These are phyloP conservation scores for Lomentospora prolificans DNA, from an alignment of 2,329 filamentous ascomycete genomes.

Conservation along the genomic window DNA sequence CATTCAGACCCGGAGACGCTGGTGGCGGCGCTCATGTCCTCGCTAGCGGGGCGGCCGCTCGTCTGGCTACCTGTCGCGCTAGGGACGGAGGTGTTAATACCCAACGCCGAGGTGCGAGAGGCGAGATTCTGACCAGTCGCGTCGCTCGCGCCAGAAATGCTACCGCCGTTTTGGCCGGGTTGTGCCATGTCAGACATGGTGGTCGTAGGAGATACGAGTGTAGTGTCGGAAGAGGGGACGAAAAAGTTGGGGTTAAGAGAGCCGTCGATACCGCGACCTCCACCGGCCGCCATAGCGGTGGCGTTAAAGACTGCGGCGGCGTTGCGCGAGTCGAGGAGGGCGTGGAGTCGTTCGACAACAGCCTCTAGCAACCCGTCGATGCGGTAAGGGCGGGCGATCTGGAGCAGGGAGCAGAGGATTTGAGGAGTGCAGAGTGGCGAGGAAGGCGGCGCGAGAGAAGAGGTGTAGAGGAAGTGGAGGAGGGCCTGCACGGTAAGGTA, in stretches of 20 bases:
- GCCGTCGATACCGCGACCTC: slow-evolving; percentile 71
- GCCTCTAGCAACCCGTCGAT: slow-evolving; percentile 88
- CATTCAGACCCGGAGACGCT: slow-evolving; percentile 46
- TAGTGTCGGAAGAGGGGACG: slow-evolving; percentile 29
- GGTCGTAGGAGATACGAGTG: background rate
- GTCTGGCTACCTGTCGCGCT: slow-evolving; percentile 8
- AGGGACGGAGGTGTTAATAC: slow-evolving; percentile 37
- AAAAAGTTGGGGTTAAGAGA: slow-evolving; percentile 54
- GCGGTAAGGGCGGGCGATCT: slow-evolving; percentile 86
- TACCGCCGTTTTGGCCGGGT: slow-evolving; percentile 10
- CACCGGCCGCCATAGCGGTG: slow-evolving; percentile 93
- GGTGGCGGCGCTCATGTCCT: slow-evolving; percentile 38
- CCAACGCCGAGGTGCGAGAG: slow-evolving; percentile 28
- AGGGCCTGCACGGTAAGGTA: slow-evolving; percentile 81
- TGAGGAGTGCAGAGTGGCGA: slow-evolving; percentile 84
- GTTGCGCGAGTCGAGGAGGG: slow-evolving; percentile 83
- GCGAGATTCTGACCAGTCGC: slow-evolving; percentile 25
- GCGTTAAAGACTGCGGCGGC: slow-evolving; percentile 97
- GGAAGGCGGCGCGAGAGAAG: slow-evolving; percentile 65
- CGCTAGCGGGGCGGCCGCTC: slow-evolving; percentile 28
- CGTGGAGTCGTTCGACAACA: slow-evolving; percentile 82
- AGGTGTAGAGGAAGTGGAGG: slow-evolving; percentile 89
- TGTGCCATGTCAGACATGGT: background rate
- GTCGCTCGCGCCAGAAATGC: slow-evolving; percentile 15
- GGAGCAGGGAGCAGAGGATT: slow-evolving; percentile 87